Evolutionary conservation across 164 flowering plant genomes (phyloP), one percentile per base, ranked within the genome.

Genomic region (Berberis thunbergii): DNA sequence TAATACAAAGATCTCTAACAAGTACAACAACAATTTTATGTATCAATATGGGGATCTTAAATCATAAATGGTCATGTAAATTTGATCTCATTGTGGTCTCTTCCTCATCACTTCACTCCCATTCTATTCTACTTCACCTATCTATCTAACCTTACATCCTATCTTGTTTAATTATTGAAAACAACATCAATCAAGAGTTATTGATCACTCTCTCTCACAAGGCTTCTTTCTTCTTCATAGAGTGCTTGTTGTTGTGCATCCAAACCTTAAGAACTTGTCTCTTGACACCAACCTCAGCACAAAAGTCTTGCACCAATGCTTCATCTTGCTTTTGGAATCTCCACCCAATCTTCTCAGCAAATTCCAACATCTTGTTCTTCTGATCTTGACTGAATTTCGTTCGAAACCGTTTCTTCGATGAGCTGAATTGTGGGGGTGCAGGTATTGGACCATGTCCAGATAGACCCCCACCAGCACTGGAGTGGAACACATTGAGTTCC

Each of bases 191-290:
- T 26, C 26, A 26, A 26, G 26, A 26, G 26, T 26, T 26, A 26
- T 26, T 26, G 26, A 26, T 26, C 26, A 26, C 26, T 26, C 26
- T 26, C 13, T 52, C 54, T 52, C n/a, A 52, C 54, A 56, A 41
- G 8, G 38, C 26, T 38, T 75, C 69, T 67, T 76, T 78, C 82
- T 76, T 82, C 79, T 74, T 82, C 70, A 76, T 41, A 54, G 66
- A 41, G 62, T 45, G 65, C 70, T 75, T 75, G 58, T 75, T 74
- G 26, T 75, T 75, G 52, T 75, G 77, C 77, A 75, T 75, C 74
- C 77, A 75, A 7, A 75, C 74, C 62, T 75, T 75, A 62, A 75
- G 71, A 6, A 75, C 72, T 68, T 71, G 74, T 59, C 77, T 62
- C 45, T 70, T 68, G 38, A 75, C 74, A 0, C 77, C 77, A 5